A percentile compares a stretch with the other conserved stretches of the same genome.
Conservation (phyloP, 306 rosid species). For the Quercus engelmannii region DNA sequence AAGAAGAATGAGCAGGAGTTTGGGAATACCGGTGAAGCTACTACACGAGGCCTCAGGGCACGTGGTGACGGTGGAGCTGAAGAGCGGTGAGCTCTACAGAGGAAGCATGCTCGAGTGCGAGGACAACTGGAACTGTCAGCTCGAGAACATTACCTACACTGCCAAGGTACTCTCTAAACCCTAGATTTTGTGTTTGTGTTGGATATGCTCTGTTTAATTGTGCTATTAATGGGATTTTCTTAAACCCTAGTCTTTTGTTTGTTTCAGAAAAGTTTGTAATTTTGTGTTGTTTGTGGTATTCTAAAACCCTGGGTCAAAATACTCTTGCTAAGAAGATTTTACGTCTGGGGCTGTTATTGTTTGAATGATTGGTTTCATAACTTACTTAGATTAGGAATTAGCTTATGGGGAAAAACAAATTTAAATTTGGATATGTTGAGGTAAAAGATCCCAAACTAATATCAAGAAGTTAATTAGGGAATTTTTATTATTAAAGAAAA, state of each 20-base stretch:
- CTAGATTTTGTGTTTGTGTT: not conserved
- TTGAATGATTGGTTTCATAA: not conserved
- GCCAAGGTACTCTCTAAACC: slow-evolving; percentile 58
- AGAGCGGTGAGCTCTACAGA: slow-evolving; percentile 97
- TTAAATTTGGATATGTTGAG: too few relatives aligned
- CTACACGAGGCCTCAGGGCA: slow-evolving; percentile 98
- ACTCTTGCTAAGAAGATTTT: not conserved
- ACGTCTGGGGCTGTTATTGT: not conserved
- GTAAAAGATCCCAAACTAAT: not conserved
- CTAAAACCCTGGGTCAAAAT: not conserved
- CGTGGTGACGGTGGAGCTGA: slow-evolving; percentile 90
- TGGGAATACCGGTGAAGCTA: slow-evolving; percentile 98
- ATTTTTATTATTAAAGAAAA: too few relatives aligned
- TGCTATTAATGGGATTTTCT: too few relatives aligned
- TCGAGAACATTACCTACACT: slow-evolving; percentile 95
- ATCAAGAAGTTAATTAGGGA: not conserved
- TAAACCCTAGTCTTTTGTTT: not conserved
- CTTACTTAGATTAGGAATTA: not conserved
- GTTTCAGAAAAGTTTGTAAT: not conserved
- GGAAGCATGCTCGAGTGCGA: slow-evolving; percentile 98
- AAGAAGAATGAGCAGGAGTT: slow-evolving; percentile 78
- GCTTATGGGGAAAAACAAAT: too few relatives aligned
- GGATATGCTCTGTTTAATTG: too few relatives aligned
- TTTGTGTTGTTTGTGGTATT: too few relatives aligned
- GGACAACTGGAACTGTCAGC: slow-evolving; percentile 99